Percentiles rank a stretch among this genome's conserved stretches.
These are phyloP conservation scores for Pseudopyricularia javanii DNA, from an alignment of 2,329 filamentous ascomycete genomes.

Conservation along the genomic window DNA sequence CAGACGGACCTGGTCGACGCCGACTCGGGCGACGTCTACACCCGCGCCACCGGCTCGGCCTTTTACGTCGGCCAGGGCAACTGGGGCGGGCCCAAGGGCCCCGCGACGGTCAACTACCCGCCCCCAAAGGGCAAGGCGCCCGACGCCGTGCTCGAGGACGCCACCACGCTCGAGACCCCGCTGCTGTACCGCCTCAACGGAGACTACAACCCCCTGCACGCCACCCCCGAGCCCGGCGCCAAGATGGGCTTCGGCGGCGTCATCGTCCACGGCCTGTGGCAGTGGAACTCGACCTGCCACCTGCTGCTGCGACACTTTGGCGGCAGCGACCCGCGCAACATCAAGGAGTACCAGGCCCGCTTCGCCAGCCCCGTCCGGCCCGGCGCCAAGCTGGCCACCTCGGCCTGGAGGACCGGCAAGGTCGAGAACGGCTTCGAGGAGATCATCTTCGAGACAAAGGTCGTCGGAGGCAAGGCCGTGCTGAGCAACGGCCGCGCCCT, in stretches of 20 bases:
- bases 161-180: constrained; percentile 61
- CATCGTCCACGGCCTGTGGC: constrained; percentile 84
- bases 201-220: constrained; percentile 90
- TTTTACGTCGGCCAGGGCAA: constrained; percentile 71
- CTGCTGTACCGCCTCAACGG: constrained; percentile 77
- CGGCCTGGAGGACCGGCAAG: constrained; percentile 70
- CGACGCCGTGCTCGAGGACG: constrained; percentile 57
- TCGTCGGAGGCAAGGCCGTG: constrained; percentile 72
- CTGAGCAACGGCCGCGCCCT: constrained; percentile 77
- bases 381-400: constrained; percentile 65
- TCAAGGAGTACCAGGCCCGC: constrained; percentile 79
- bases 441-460: constrained; percentile 64
- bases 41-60: constrained; percentile 52
- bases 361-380: constrained; percentile 79
- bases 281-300: constrained; percentile 71
- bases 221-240: constrained; percentile 69
- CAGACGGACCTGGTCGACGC: constrained; percentile 67
- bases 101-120: constrained; percentile 65
- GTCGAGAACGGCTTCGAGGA: constrained; percentile 78
- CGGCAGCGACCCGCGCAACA: constrained; percentile 64
- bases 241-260: constrained; percentile 86
- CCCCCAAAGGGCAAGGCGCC: constrained; percentile 57
- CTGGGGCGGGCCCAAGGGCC: constrained; percentile 88
- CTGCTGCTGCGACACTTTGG: constrained; percentile 62
- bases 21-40: constrained; percentile 57